Evolutionary conservation across 2,329 filamentous ascomycete genomes (phyloP).

Genomic region (Colletotrichum cuscutae): DNA sequence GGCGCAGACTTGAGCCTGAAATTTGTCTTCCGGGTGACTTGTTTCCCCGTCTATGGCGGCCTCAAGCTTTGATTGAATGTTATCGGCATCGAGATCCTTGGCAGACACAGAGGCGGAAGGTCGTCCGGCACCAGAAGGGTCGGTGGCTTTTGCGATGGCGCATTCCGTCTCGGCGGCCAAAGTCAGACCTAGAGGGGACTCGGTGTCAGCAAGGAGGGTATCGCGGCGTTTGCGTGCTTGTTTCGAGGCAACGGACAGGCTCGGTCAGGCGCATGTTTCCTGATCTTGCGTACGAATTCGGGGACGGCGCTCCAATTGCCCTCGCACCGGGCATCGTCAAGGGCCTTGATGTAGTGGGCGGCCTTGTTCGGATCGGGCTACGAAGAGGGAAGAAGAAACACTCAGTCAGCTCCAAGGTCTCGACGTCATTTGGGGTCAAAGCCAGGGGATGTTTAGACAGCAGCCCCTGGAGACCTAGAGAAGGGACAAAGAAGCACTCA

Average conservation of each 20-base stretch:
- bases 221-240: not conserved
- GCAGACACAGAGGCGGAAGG: slow-evolving; percentile 54
- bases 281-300: slow-evolving; percentile 91
- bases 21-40: slow-evolving; percentile 64
- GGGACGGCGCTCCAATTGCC: slow-evolving; percentile 88
- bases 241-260: slow-evolving; percentile 71
- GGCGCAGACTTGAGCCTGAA: slow-evolving; percentile 85
- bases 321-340: slow-evolving; percentile 89
- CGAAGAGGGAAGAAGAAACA: slow-evolving; percentile 16
- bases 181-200: slow-evolving; percentile 66
- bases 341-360: slow-evolving; percentile 80
- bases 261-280: slow-evolving; percentile 89
- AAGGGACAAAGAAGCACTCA: slow-evolving; percentile 39
- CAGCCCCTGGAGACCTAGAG: not conserved
- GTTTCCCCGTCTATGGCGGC: slow-evolving; percentile 69
- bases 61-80: slow-evolving; percentile 61
- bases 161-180: slow-evolving; percentile 76
- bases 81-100: slow-evolving; percentile 57
- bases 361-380: slow-evolving; percentile 70
- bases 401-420: slow-evolving; percentile 24
- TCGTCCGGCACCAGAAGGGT: slow-evolving; percentile 50
- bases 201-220: slow-evolving; percentile 34
- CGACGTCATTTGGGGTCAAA: slow-evolving; percentile 35
- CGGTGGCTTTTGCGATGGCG: slow-evolving; percentile 68
- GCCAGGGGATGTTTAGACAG: not conserved